Evolutionary conservation across 202 grass and related monocot genomes (phyloP).

Genomic region (Schoenoplectus triqueter): DNA sequence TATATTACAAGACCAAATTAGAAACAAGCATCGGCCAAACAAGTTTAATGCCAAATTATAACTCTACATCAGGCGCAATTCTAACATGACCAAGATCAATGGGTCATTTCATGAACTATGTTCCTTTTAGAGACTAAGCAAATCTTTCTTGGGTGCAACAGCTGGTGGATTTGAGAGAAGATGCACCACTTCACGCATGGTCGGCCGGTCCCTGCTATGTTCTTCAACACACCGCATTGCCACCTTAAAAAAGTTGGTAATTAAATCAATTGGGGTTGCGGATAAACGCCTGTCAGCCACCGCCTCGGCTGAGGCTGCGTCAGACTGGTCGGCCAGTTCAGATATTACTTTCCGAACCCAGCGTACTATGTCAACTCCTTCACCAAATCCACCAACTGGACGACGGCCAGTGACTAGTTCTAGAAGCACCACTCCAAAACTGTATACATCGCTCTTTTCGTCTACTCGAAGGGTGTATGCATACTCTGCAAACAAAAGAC

Average conservation of each 20-base stretch:
- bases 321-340: conserved; percentile 41
- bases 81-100: neutral
- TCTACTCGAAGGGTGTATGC: conserved; percentile 83
- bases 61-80: neutral
- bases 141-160: conserved; percentile 41
- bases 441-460: conserved; percentile 76
- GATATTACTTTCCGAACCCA: conserved; percentile 80
- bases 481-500: conserved; percentile 53
- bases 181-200: conserved; percentile 90
- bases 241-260: conserved; percentile 76
- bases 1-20: conserved; percentile 32
- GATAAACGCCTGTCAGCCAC: conserved; percentile 65
- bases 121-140: conserved; percentile 46
- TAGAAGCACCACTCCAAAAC: conserved; percentile 70
- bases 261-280: conserved; percentile 42
- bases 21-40: neutral
- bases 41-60: conserved; percentile 5
- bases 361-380: conserved; percentile 86
- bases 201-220: conserved; percentile 60
- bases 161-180: conserved; percentile 60
- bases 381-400: conserved; percentile 77
- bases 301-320: conserved; percentile 47
- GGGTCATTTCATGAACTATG: neutral
- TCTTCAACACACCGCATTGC: conserved; percentile 83
- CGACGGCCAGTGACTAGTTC: conserved; percentile 75